phyloP scores from a whole-genome alignment of 129 eudicot species.

The sunflower (Helianthus annuus) region DNA sequence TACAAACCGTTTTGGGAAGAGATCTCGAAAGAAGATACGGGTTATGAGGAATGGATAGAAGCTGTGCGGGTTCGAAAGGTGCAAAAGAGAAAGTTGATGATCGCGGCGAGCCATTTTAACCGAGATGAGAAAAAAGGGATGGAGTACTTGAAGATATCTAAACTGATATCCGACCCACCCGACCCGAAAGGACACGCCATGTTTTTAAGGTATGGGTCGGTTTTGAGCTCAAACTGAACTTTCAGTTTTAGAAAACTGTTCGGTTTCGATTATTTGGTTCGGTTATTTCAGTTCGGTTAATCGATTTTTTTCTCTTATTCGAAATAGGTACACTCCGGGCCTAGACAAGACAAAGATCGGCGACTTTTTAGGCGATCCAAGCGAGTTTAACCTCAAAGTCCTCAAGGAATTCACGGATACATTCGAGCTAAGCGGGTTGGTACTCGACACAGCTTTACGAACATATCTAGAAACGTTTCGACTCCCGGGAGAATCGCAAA shows the following conservation, averaged over 20 bases:
- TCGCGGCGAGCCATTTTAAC: slow-evolving; percentile 79
- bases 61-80: slow-evolving; percentile 50
- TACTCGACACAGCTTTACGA: slow-evolving; percentile 71
- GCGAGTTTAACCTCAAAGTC: slow-evolving; percentile 63
- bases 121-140: slow-evolving; percentile 83
- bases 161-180: slow-evolving; percentile 65
- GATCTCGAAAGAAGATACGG: slow-evolving; percentile 20
- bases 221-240: too few species aligned
- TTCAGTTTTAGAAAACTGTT: too few species aligned
- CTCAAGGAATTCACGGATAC: slow-evolving; percentile 75
- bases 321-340: slow-evolving; percentile 48
- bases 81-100: slow-evolving; percentile 69
- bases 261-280: too few species aligned
- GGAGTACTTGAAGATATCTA: slow-evolving; percentile 61
- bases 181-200: slow-evolving; percentile 73
- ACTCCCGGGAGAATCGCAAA: slow-evolving; percentile 90
- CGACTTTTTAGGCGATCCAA: slow-evolving; percentile 84
- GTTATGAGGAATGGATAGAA: slow-evolving; percentile 59
- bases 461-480: slow-evolving; percentile 76
- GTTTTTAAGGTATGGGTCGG: slow-evolving; percentile 42
- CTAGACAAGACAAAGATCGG: slow-evolving; percentile 78
- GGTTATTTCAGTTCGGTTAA: too few species aligned
- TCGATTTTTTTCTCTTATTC: too few species aligned
- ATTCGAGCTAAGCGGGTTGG: slow-evolving; percentile 68
- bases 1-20: slow-evolving; percentile 86